phyloP scores from a whole-genome alignment of 306 rosid genomes.

The Cicer bijugum region DNA sequence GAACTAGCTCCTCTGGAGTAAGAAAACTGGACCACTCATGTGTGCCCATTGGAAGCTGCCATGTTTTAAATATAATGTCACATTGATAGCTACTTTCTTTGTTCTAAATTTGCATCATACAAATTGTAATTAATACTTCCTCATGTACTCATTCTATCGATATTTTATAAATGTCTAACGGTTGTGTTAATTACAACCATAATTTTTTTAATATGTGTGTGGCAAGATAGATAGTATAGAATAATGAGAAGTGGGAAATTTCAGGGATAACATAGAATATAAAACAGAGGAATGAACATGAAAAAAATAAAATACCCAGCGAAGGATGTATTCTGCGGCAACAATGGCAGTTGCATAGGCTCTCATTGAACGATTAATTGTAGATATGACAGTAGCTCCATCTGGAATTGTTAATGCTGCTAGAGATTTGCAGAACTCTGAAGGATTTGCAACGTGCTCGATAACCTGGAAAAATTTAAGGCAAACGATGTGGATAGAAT shows the following conservation, averaged over 20 bases:
- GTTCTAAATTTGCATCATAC: neutral
- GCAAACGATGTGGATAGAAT: constrained; percentile 24
- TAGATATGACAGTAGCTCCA: constrained; percentile 87
- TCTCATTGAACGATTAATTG: constrained; percentile 87
- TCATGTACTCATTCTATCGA: neutral
- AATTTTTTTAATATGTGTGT: neutral
- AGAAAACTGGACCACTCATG: constrained; percentile 86
- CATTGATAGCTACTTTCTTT: neutral
- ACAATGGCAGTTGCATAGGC: constrained; percentile 84
- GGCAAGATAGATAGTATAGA: neutral
- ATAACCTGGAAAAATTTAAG: constrained; percentile 62
- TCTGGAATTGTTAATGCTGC: constrained; percentile 66
- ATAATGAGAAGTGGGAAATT: constrained; percentile 20
- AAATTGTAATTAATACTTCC: constrained; percentile 10
- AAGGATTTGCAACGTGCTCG: constrained; percentile 94
- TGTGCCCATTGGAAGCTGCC: constrained; percentile 91
- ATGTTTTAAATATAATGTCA: constrained; percentile 24
- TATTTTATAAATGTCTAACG: neutral
- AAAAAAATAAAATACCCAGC: constrained; percentile 69
- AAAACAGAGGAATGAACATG: constrained; percentile 13
- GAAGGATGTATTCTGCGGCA: constrained; percentile 89
- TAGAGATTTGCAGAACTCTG: constrained; percentile 88
- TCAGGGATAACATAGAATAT: neutral
- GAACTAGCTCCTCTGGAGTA: constrained; percentile 81
- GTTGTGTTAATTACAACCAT: constrained; percentile 14